These are phyloP conservation scores for Bipolaris cookei DNA, from an alignment of 2,329 filamentous ascomycete genomes.

Conservation along the genomic window DNA sequence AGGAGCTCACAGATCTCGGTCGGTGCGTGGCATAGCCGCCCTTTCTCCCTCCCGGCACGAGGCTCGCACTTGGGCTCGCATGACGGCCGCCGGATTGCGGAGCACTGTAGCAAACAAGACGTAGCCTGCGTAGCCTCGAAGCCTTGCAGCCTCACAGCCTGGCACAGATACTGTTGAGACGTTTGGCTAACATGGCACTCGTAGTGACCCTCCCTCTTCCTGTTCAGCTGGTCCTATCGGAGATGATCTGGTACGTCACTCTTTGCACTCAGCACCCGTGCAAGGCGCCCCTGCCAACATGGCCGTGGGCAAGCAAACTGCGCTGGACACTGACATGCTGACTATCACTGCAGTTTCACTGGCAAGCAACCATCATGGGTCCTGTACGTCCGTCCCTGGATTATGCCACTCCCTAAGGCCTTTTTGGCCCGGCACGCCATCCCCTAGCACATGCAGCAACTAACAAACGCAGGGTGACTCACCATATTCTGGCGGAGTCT, in stretches of 20 bases:
- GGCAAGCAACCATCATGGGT: slow-evolving; percentile 99
- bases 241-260: slow-evolving; percentile 88
- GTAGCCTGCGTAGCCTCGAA: slow-evolving; percentile 16
- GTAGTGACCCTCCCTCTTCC: slow-evolving; percentile 94
- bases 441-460: slow-evolving; percentile 35
- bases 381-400: slow-evolving; percentile 70
- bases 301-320: slow-evolving; percentile 9
- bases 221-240: slow-evolving; percentile 97
- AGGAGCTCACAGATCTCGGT: slow-evolving; percentile 88
- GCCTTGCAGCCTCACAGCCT: too few relatives aligned
- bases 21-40: slow-evolving; percentile 63
- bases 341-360: slow-evolving; percentile 79
- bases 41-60: slow-evolving; percentile 15
- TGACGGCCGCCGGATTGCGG: slow-evolving; percentile 46
- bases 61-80: slow-evolving; percentile 46
- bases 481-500: slow-evolving; percentile 96
- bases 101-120: slow-evolving; percentile 31
- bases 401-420: neutral
- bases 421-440: neutral
- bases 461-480: slow-evolving; percentile 74
- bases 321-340: slow-evolving; percentile 35
- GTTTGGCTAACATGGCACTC: slow-evolving; percentile 42
- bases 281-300: slow-evolving; percentile 34
- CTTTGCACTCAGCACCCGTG: slow-evolving; percentile 34
- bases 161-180: slow-evolving; percentile 6